Base-by-base conservation (phyloP, 23 red algal species). In the Gracilaria domingensis region DNA sequence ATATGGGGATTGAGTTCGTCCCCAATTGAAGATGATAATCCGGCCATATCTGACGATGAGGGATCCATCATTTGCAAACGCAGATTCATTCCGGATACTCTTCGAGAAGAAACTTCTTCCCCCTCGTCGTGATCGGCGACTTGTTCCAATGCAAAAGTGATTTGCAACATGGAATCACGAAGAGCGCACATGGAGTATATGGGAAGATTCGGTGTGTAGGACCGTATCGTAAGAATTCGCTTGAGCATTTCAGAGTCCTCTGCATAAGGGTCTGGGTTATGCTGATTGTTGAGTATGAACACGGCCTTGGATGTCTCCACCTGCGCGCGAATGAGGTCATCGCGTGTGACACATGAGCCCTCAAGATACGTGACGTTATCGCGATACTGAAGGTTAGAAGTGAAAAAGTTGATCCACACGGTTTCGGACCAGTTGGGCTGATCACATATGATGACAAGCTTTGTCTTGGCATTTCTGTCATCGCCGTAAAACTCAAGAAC, bases 91-190 rank as follows among this genome's bases (percentile, higher is more conserved):
- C 79, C 58, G 28, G 79, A 82, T 59, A 38, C 79, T 23, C 74
- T 60, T 42, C 84, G 64, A 20, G 56, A 78, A 8, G 74, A 13
- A 35, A 26, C 50, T 67, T 79, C 74, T 48, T 64, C 87, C 40
- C 32, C 80, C 5, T 61, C 89, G 34, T 84, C 89, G 24, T 60
- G 8, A 11, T 92, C 89, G 32, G 59, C 79, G 8, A 84, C 44
- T n/a, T 92, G 89, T 28, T 92, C 89, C 35, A 94, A 55, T 8
- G 92, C 92, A 81, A 85, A 86, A 8, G 92, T 88, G 48, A 90
- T 90, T 75, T 95, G 93, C 37, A 95, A 76, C 93, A 89, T 90
- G 17, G 85, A 95, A 55, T 95, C 93, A 28, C 75, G 85, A 33
- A 90, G 37, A 39, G 86, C 85, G 35, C 83, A 88, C 93, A 95